Base-by-base conservation (phyloP, 495 filamentous ascomycete species). In the Aspergillus bridgeri region DNA sequence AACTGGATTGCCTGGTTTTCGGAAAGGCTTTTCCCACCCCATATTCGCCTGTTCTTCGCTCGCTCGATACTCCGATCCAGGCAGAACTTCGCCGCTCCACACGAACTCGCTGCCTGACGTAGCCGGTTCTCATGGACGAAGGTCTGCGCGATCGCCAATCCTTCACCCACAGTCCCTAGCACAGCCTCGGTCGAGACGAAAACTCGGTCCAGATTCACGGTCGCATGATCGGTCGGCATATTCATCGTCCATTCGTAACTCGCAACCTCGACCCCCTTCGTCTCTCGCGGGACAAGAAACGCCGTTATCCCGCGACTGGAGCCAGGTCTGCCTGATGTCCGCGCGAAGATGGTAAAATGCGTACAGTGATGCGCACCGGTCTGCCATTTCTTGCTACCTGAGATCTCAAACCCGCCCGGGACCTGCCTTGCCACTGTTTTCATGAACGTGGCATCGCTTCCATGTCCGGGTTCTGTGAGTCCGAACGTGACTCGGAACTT, bases 61-160 rank as follows among this genome's bases (percentile, higher is more conserved):
- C 83, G 81, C 56, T 75, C 68, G 45, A 85, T 75, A 52, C 74
- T 78, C 47, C 76, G 63, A 18, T 82, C 74, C 21, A 86, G 74
- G 61, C 83, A 84, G 69, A 72, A 86, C 43, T 75, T 65, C 7
- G 81, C 81, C 0, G 81, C 81, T 19, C 83, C 82, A 50, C 83
- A 79, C 4, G 78, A 82, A 48, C 77, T 81, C 3, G 83, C 83
- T 2, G 82, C 82, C 69, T 86, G 81, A 29, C 82, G 75, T 59
- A 84, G 80, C 29, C 83, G 76, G 65, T 85, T 85, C 65, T 86
- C 83, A 62, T 86, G 81, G 6, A 84, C 79, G 62, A 86, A 84
- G 3, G 82, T 80, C 64, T 86, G 82, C 17, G 83, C 82, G 19
- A 86, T 78, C 13, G 77, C 72, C 18, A 86, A 71, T 6, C 83